Evolutionary conservation across 768 basidiomycete genomes (phyloP), one percentile per base, ranked within the genome.

Genomic region (Boletus subcaerulescens): DNA sequence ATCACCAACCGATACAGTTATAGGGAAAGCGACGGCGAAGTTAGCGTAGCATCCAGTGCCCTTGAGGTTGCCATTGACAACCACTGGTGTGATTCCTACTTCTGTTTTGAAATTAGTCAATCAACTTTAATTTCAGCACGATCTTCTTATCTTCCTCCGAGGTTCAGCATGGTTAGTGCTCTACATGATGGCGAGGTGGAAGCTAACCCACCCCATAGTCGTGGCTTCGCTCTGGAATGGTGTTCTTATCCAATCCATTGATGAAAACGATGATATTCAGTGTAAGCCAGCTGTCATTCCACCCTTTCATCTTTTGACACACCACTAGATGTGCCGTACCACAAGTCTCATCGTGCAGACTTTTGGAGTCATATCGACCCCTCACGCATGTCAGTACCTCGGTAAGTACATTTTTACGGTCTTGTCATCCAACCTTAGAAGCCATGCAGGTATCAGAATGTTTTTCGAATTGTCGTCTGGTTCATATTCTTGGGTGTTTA

Each of bases 21-120:
- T 63, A 71, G 74, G 39, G 85, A 91, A 65, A 65, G 76, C 35
- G 91, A 96, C 64, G 93, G 89, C 0, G 91, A 91, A 52, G 71
- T 75, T 44, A 91, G 89, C 55, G 86, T 85, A 41, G 80, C 85
- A 61, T 76, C 83, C 5, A 92, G 89, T 62, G 87, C 89, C 9
- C 75, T 97, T 41, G 95, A 98, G 68, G 74, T 86, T 69, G 93
- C 95, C n/a, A 91, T 96, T 57, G 95, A 98, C 69, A 83, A 91
- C 50, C 84, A 93, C 62, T 92, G 93, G 91, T 93, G 59, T 38
- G 65, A 51, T 42, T 52, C 45, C 43, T 10, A 18, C n/a, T 31
- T 45, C 2, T 40, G 13, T 29, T 15, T 17, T 55, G 43, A 17
- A 54, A 18, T 17, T 51, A 24, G 26, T 41, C 57, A 12, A 52